Conservation (phyloP, 805 yeast species). For the Tetrapisispora pingtungensis region DNA sequence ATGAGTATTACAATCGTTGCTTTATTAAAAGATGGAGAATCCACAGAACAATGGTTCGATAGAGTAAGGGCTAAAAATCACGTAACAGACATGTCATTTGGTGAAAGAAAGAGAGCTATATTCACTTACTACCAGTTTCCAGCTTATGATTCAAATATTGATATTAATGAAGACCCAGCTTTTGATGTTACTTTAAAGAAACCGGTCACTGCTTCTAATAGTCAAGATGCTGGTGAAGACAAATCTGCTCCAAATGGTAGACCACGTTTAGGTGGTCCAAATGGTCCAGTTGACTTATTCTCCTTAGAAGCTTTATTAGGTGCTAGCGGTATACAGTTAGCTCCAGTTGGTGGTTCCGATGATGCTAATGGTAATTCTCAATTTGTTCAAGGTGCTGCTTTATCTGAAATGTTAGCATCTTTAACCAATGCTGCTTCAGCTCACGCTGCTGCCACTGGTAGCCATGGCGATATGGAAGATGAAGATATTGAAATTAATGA, state of each 20-base stretch:
- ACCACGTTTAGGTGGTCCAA: conserved; percentile 3
- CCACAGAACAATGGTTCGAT: conserved; percentile 52
- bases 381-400: conserved; percentile 52
- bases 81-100: conserved; percentile 27
- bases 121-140: conserved; percentile 41
- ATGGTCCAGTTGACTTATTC: conserved; percentile 19
- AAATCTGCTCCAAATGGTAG: not conserved
- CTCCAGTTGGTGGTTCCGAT: conserved; percentile 16
- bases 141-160: conserved; percentile 32
- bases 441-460: conserved; percentile 21
- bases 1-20: conserved; percentile 93
- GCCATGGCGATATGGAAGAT: conserved; percentile 16
- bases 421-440: conserved; percentile 30
- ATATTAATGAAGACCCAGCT: conserved; percentile 9
- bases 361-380: conserved; percentile 29
- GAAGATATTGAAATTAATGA: conserved; percentile 9
- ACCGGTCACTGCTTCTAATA: conserved; percentile 4
- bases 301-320: conserved; percentile 27
- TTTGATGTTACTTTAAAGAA: conserved; percentile 12
- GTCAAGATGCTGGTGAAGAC: not conserved
- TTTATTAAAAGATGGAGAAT: conserved; percentile 42
- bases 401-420: conserved; percentile 51
- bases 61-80: conserved; percentile 37
- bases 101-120: conserved; percentile 43
- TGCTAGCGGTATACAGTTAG: conserved; percentile 24